A percentile compares a stretch with the other conserved stretches of the same genome.
phyloP scores from a whole-genome alignment of 2,329 filamentous ascomycete species.

The Aspergillus cejpii region DNA sequence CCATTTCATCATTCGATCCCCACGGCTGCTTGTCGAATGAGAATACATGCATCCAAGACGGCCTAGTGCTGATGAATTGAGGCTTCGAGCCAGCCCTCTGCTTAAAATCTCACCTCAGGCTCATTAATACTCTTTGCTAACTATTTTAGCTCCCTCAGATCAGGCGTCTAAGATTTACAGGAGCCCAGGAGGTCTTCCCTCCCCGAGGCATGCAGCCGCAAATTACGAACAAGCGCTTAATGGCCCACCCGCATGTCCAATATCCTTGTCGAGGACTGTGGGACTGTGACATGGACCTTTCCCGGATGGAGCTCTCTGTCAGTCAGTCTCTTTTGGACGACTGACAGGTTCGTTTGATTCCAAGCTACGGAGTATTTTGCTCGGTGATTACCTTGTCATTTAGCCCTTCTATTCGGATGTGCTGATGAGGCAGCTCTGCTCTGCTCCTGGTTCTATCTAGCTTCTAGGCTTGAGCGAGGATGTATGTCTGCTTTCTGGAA shows the following conservation, averaged over 20 bases:
- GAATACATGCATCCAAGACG: background rate
- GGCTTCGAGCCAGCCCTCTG: background rate
- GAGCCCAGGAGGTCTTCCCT: constrained; percentile 2
- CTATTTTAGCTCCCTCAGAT: background rate
- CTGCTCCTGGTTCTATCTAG: constrained; percentile 1
- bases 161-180: background rate
- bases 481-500: constrained; percentile 6
- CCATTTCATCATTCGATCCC: too few species aligned
- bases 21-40: too few species aligned
- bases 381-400: too few species aligned
- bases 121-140: background rate
- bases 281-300: background rate
- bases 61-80: background rate
- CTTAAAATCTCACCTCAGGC: constrained; percentile 1
- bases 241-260: constrained; percentile 5
- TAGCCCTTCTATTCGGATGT: too few species aligned
- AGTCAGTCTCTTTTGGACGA: too few species aligned
- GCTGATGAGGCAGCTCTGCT: constrained; percentile 2
- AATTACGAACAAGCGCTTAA: constrained; percentile 16
- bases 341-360: too few species aligned
- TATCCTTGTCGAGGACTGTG: background rate
- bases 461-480: constrained; percentile 7
- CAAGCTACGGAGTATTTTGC: too few species aligned
- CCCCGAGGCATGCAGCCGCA: constrained; percentile 16
- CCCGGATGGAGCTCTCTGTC: background rate